Evolutionary conservation across 1,284 basidiomycete species (phyloP).

Genomic region (Leccinum fuscescens): DNA sequence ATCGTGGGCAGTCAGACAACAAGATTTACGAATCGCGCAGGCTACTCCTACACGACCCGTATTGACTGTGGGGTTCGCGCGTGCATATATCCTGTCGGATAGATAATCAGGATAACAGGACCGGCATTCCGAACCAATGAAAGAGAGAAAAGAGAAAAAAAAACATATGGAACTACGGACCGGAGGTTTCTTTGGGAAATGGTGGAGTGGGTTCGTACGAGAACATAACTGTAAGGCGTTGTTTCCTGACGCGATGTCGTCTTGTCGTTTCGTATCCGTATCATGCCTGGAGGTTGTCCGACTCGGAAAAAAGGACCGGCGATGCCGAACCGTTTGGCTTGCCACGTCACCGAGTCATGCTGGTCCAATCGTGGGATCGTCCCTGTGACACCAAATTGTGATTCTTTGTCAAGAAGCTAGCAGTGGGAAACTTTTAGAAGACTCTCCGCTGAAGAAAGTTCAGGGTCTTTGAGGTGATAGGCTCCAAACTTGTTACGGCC

Average conservation of each 20-base stretch:
- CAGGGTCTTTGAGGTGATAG: not conserved
- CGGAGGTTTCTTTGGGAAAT: not conserved
- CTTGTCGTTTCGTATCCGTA: not conserved
- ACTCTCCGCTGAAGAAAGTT: not conserved
- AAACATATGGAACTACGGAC: constrained; percentile 1
- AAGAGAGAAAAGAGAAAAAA: not conserved
- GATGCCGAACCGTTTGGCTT: constrained; percentile 1
- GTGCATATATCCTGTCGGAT: not conserved
- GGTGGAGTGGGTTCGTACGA: not conserved
- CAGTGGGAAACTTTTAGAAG: constrained; percentile 9
- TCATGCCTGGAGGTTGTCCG: not conserved
- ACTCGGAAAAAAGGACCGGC: constrained; percentile 3
- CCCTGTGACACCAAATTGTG: not conserved
- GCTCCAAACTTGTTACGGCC: not conserved
- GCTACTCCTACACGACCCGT: not conserved
- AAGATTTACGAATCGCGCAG: not conserved
- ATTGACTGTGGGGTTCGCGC: constrained; percentile 12
- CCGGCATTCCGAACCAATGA: constrained; percentile 12
- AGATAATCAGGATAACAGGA: constrained; percentile 3
- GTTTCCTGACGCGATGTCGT: not conserved
- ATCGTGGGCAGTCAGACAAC: not conserved
- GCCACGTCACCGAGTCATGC: constrained; percentile 20
- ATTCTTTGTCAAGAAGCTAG: not conserved
- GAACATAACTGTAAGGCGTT: not conserved
- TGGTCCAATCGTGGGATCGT: not conserved